Conservation (phyloP, 495 filamentous ascomycete genomes). For the Talaromyces thailandensis region DNA sequence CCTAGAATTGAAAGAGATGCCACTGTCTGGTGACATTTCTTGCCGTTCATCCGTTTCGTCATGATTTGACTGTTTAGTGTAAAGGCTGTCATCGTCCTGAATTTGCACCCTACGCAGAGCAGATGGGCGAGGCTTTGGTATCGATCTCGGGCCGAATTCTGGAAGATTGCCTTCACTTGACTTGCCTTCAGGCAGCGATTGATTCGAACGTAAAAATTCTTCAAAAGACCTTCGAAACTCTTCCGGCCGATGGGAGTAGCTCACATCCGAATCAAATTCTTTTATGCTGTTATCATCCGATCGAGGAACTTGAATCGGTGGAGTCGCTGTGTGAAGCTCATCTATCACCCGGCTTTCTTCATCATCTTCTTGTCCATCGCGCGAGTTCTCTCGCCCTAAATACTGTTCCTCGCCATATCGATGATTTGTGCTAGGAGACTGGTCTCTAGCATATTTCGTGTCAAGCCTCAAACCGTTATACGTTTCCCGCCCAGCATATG, state of each 20-base stretch:
- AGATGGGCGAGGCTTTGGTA: conserved; percentile 30
- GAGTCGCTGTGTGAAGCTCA: conserved; percentile 36
- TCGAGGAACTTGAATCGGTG: conserved; percentile 39
- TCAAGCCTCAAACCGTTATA: conserved; percentile 35
- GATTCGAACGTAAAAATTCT: conserved; percentile 29
- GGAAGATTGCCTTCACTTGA: conserved; percentile 36
- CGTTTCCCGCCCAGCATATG: conserved; percentile 26
- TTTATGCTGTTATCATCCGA: conserved; percentile 18
- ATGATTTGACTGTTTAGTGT: conserved; percentile 1
- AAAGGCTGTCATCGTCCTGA: conserved; percentile 21
- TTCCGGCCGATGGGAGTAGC: conserved; percentile 34
- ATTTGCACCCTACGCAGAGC: conserved; percentile 30
- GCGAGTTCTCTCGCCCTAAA: neutral
- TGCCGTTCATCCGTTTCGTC: neutral
- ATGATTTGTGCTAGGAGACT: neutral
- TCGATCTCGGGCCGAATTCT: conserved; percentile 17
- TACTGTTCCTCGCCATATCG: neutral
- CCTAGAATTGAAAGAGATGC: neutral
- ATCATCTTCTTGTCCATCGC: conserved; percentile 18
- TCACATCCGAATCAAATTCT: conserved; percentile 13
- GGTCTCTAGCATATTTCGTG: conserved; percentile 22
- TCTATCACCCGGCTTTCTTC: conserved; percentile 33
- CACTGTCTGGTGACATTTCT: neutral
- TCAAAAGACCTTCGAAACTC: conserved; percentile 34
- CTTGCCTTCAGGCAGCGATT: conserved; percentile 27